Percentiles rank a stretch among this genome's conserved stretches.
Evolutionary conservation across 192 early-diverging fungal species (phyloP).

Genomic region (Rhizophagus prolifer): DNA sequence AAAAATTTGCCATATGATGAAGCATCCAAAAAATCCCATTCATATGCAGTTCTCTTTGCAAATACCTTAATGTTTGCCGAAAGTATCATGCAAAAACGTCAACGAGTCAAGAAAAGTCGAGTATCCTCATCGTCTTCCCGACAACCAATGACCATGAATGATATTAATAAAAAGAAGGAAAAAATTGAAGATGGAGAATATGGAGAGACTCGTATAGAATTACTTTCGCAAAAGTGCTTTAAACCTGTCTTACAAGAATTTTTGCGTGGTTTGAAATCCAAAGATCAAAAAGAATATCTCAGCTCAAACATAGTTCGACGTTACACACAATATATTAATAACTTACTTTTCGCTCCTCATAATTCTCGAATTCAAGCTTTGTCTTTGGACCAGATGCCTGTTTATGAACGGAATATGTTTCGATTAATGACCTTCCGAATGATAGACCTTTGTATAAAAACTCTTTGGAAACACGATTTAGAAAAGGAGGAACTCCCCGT

Average conservation of each 20-base stretch:
- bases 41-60: background rate
- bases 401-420: background rate
- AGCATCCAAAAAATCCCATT: background rate
- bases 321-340: slow-evolving; percentile 4
- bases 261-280: background rate
- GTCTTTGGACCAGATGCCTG: background rate
- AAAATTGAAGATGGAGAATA: background rate
- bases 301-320: background rate
- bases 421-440: background rate
- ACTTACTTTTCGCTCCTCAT: slow-evolving; percentile 1
- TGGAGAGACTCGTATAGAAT: background rate
- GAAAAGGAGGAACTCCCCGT: background rate
- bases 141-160: background rate
- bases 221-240: background rate
- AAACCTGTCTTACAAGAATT: background rate
- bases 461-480: background rate
- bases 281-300: background rate
- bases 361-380: slow-evolving; percentile 8
- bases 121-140: background rate
- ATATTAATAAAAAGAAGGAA: slow-evolving; percentile 2
- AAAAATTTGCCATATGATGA: slow-evolving; percentile 9
- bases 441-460: background rate
- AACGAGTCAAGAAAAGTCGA: background rate
- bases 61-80: background rate
- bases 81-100: background rate